These are phyloP conservation scores for Atkinsonella texensis DNA, from an alignment of 2,329 filamentous ascomycete species.

Conservation along the genomic window DNA sequence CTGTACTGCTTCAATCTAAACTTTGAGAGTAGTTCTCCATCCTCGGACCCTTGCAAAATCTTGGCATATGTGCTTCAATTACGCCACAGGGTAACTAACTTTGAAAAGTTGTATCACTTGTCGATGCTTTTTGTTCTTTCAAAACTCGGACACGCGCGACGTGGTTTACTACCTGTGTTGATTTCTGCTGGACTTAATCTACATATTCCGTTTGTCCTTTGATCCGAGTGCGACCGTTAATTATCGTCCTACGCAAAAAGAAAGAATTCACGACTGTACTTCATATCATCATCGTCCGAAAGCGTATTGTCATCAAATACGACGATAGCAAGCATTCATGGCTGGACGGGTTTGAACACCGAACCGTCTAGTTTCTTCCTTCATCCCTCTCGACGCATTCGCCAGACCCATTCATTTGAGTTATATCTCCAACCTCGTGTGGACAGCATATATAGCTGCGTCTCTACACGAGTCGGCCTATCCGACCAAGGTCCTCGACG, in stretches of 20 bases:
- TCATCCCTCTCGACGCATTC: not conserved
- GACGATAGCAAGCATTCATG: conserved; percentile 20
- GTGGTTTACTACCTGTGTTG: no score
- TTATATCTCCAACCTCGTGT: not conserved
- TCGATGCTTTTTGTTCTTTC: no score
- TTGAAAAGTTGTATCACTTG: no score
- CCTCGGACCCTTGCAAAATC: no score
- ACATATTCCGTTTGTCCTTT: not conserved
- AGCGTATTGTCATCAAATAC: conserved; percentile 10
- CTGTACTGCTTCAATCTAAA: no score
- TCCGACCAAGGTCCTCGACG: conserved; percentile 27
- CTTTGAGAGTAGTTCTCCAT: no score
- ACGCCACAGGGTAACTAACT: no score
- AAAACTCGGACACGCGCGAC: no score
- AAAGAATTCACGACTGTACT: not conserved
- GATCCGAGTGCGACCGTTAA: not conserved
- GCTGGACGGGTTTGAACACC: conserved; percentile 17
- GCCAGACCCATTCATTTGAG: not conserved
- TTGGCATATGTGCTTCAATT: no score
- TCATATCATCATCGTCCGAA: conserved; percentile 2
- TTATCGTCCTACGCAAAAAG: not conserved
- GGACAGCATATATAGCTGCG: not conserved
- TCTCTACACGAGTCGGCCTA: conserved; percentile 9
- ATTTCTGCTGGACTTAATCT: not conserved
- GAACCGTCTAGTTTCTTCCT: conserved; percentile 6